Evolutionary conservation across 495 filamentous ascomycete genomes (phyloP), one percentile per base, ranked within the genome.

Genomic region (Penicillium parvum): DNA sequence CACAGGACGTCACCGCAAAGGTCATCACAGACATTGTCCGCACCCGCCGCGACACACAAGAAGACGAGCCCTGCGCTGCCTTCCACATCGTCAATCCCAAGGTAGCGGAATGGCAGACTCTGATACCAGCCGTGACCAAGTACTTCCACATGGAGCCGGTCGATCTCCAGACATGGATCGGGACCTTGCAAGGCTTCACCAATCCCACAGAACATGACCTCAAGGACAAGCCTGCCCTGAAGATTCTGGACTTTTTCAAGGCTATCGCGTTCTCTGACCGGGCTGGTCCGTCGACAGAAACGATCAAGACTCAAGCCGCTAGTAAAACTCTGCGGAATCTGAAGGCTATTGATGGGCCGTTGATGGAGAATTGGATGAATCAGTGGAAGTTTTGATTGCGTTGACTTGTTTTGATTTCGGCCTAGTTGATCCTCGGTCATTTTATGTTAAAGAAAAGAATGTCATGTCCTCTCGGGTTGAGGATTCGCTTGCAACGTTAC

Each of bases 81-180:
- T 63, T 52, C 28, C 57, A 65, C 19, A 36, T 65, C 7, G 50
- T 59, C 5, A 65, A 63, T 16, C 61, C 57, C 6, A 27, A 32
- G 7, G 19, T 21, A 5, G 30, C 49, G 0, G 21, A 47, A 0
- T 63, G 61, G 60, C n/a, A 36, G 12, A 25, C 36, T 1, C 46
- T 63, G 5, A 30, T 56, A 10, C 42, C 39, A 0, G 37, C 46
- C 2, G 27, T 50, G 2, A 36, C 30, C 2, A 45, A 43, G 23
- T 34, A 30, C 26, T 40, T 44, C 10, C 25, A 47, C 5, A 30
- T 38, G 2, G 23, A 53, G 18, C 15, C 26, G 5, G 44, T 56
- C 5, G 22, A 39, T 11, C 15, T 61, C 10, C 17, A 41, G 6
- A 48, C 53, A 19, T 64, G 58, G 58, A 34, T 56, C 16, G 16